Evolutionary conservation across 768 basidiomycete species (phyloP), one percentile per base, ranked within the genome.

Genomic region (Suillus lakei): DNA sequence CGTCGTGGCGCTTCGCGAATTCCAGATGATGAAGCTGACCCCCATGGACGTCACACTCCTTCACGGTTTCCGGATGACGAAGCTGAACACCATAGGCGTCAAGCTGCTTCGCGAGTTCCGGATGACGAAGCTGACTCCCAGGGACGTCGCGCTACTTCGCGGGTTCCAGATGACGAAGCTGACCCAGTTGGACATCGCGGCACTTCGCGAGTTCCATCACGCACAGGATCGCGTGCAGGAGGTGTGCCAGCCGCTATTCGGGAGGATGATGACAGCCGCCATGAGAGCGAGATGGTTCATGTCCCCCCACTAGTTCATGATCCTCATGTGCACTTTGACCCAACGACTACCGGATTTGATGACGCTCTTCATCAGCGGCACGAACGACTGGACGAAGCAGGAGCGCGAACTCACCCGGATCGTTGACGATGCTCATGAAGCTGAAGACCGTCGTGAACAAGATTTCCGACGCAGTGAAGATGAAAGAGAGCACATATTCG

Each of bases 401-500:
- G 86, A 88, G 60, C 75, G 79, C 23, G 81, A 82, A 26, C 72
- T 92, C 15, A 79, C 81, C 4, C 78, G 84, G 36, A 79, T 85
- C 6, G 79, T 82, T 10, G 78, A 80, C 9, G 81, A 82, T 2
- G 84, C 87, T 0, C 82, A 84, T 41, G 85, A 86, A 60, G 85
- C 85, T 1, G 92, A 94, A 70, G 83, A 86, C 30, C 80, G 79
- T 54, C 85, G 92, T 12, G 91, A 93, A 64, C 74, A 73, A 9
- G 86, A 88, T 36, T 93, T 91, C 77, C 83, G 85, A 21, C 77
- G 78, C 1, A 84, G 85, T 65, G 92, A 94, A 74, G 86, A 89
- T 13, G 87, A 86, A 60, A 81, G 91, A 8, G 82, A 91, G 23
- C 84, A 78, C 9, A 73, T 88, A 2, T 92, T 92, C 73, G 70